Conservation (phyloP, 2,329 filamentous ascomycete species). For the Shiraia sp. region DNA sequence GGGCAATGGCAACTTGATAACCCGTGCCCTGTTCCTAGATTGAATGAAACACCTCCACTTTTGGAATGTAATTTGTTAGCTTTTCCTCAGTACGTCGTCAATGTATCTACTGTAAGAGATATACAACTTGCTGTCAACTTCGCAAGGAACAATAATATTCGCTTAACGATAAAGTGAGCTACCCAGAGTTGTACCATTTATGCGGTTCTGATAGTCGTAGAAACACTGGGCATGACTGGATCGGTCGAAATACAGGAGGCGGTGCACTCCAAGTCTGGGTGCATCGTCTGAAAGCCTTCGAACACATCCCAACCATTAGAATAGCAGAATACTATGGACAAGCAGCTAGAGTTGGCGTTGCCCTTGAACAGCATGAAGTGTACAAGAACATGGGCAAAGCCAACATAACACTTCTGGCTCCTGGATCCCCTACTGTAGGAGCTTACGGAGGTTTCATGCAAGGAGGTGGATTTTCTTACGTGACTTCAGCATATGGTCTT, state of each 20-base stretch:
- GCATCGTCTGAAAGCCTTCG: slow-evolving; percentile 30
- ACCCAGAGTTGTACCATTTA: background rate
- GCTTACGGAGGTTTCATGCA: slow-evolving; percentile 45
- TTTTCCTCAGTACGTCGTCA: slow-evolving; percentile 31
- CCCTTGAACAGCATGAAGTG: slow-evolving; percentile 28
- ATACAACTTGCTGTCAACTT: slow-evolving; percentile 36
- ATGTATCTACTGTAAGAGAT: slow-evolving; percentile 27
- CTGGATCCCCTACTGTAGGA: slow-evolving; percentile 50
- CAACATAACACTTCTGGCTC: slow-evolving; percentile 26
- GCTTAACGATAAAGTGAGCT: slow-evolving; percentile 34
- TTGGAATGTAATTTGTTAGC: slow-evolving; percentile 22
- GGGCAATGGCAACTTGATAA: slow-evolving; percentile 25
- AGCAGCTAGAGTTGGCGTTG: slow-evolving; percentile 29
- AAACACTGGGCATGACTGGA: slow-evolving; percentile 36
- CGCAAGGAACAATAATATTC: slow-evolving; percentile 34
- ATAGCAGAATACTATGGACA: slow-evolving; percentile 28
- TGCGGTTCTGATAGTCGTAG: slow-evolving; percentile 12
- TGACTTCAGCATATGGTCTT: slow-evolving; percentile 49
- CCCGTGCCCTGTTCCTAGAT: slow-evolving; percentile 16
- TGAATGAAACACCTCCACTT: slow-evolving; percentile 5
- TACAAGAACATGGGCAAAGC: slow-evolving; percentile 21
- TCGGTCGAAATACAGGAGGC: slow-evolving; percentile 31
- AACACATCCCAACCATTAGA: slow-evolving; percentile 21
- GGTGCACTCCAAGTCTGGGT: slow-evolving; percentile 33
- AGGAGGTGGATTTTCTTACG: slow-evolving; percentile 57